Conservation (phyloP, 2,329 filamentous ascomycete genomes). For the Calonectria multiphialidica region DNA sequence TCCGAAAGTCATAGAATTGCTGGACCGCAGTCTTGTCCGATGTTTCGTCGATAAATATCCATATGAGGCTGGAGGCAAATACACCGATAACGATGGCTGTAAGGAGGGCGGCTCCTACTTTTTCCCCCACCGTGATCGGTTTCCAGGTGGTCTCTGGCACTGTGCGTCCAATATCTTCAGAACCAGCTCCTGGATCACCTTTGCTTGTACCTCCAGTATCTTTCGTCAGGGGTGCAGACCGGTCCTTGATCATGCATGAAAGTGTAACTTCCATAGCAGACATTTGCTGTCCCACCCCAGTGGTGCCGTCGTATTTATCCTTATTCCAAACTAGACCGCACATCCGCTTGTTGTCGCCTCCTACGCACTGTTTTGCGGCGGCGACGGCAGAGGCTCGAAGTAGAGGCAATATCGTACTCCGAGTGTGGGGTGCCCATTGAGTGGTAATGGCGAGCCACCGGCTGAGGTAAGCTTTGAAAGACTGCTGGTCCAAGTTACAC, state of each 20-base stretch:
- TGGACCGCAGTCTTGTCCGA: conserved; percentile 48
- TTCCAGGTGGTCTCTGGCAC: conserved; percentile 42
- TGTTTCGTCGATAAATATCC: conserved; percentile 63
- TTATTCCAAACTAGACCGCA: conserved; percentile 72
- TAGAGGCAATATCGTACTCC: conserved; percentile 63
- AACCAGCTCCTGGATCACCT: conserved; percentile 60
- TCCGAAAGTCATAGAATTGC: conserved; percentile 46
- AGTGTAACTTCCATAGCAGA: conserved; percentile 74
- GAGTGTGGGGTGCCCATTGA: conserved; percentile 73
- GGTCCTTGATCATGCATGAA: conserved; percentile 66
- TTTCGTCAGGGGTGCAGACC: conserved; percentile 57
- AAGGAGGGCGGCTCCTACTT: conserved; percentile 74
- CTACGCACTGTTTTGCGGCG: conserved; percentile 68
- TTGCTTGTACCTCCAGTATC: conserved; percentile 69
- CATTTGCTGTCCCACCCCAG: conserved; percentile 79
- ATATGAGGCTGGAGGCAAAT: conserved; percentile 65
- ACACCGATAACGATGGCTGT: conserved; percentile 69
- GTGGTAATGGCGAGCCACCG: conserved; percentile 73
- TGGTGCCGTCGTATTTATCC: conserved; percentile 67
- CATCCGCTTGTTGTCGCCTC: conserved; percentile 67
- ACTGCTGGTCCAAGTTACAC: conserved; percentile 73
- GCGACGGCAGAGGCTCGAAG: conserved; percentile 68
- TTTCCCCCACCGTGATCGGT: conserved; percentile 68
- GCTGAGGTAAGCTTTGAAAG: conserved; percentile 73
- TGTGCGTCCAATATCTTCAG: conserved; percentile 58